Percentiles rank a stretch among this genome's conserved stretches.
Conservation (phyloP, 2,329 filamentous ascomycete genomes). For the Trematosphaeria pertusa region DNA sequence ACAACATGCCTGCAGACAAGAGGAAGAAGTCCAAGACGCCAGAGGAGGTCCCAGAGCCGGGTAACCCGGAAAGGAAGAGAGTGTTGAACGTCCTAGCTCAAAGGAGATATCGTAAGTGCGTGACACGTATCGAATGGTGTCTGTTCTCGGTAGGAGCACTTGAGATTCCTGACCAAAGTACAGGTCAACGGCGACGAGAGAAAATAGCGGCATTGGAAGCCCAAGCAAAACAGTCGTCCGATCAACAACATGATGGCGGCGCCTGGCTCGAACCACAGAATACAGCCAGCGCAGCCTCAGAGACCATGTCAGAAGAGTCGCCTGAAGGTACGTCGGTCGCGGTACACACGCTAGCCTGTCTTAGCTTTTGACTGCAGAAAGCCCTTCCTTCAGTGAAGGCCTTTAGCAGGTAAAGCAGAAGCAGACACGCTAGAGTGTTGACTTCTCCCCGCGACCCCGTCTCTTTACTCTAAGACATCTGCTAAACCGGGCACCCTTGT, state of each 20-base stretch:
- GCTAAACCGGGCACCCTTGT: too few species aligned
- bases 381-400: too few species aligned
- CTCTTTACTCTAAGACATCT: too few species aligned
- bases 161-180: too few species aligned
- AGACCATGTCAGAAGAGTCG: constrained; percentile 1
- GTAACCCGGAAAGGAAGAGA: constrained; percentile 40
- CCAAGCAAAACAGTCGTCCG: constrained; percentile 17
- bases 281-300: background rate
- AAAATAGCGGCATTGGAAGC: constrained; percentile 35
- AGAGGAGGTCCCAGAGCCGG: constrained; percentile 25
- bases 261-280: constrained; percentile 1
- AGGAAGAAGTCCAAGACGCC: constrained; percentile 29
- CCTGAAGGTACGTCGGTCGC: too few species aligned
- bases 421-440: too few species aligned
- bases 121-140: background rate
- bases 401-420: too few species aligned
- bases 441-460: too few species aligned
- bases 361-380: too few species aligned
- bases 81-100: constrained; percentile 41
- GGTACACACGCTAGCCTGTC: too few species aligned
- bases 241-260: background rate
- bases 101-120: constrained; percentile 36
- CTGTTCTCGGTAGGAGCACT: too few species aligned
- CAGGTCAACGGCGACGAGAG: constrained; percentile 35
- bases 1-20: constrained; percentile 30